Percentiles rank a stretch among this genome's conserved stretches.
Conservation (phyloP, 1,284 basidiomycete genomes). For the Bondarzewia mesenterica region DNA sequence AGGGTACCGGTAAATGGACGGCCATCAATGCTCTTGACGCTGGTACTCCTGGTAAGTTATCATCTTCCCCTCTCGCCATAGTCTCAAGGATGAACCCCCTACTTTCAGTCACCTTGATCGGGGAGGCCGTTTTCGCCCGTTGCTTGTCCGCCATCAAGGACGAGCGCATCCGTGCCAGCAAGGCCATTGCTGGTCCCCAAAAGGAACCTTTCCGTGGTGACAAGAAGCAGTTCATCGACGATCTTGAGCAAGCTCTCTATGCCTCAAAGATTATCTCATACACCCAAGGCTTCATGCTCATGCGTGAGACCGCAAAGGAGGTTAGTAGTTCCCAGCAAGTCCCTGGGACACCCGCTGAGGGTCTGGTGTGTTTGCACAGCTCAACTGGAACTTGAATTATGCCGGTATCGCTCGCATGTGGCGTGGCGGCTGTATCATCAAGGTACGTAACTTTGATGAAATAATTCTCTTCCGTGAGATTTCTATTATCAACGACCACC, state of each 20-base stretch:
- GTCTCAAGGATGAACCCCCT: background rate
- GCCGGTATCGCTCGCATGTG: constrained; percentile 98
- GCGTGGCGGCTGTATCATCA: constrained; percentile 99
- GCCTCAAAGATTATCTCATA: constrained; percentile 99
- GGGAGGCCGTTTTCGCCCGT: constrained; percentile 98
- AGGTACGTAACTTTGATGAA: constrained; percentile 42
- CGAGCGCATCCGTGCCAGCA: constrained; percentile 94
- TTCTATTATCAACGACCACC: background rate
- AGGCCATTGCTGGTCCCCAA: constrained; percentile 83
- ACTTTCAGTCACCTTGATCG: constrained; percentile 86
- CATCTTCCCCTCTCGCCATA: background rate
- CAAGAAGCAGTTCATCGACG: constrained; percentile 98
- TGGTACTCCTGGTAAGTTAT: constrained; percentile 72
- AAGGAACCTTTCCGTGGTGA: constrained; percentile 94
- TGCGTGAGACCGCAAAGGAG: constrained; percentile 96
- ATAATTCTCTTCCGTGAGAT: background rate
- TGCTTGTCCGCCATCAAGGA: constrained; percentile 96
- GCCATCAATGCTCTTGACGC: constrained; percentile 97
- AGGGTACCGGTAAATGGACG: constrained; percentile 99
- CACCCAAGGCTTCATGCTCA: constrained; percentile 99
- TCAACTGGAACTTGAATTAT: constrained; percentile 84
- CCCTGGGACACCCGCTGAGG: constrained; percentile 12
- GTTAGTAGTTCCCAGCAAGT: constrained; percentile 21
- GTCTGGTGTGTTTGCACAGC: constrained; percentile 35
- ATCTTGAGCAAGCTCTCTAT: constrained; percentile 98